Evolutionary conservation across 208 protist genomes (phyloP).

Genomic region (Wallacemonas collosoma): DNA sequence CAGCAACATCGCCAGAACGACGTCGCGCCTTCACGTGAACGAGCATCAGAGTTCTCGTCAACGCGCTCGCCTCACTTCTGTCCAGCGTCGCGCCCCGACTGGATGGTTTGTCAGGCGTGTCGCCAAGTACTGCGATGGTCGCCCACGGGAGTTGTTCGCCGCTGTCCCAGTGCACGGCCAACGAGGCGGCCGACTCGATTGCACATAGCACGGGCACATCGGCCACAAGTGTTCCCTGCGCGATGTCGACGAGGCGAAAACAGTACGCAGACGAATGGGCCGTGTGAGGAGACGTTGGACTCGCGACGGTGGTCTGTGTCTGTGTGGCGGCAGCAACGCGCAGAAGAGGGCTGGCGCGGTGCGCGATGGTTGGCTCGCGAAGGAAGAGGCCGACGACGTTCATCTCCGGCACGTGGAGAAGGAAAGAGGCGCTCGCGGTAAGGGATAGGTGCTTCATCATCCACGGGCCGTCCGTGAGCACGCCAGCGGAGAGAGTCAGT

Average conservation of each 20-base stretch:
- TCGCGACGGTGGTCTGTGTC: neutral
- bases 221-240: neutral
- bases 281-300: neutral
- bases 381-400: slow-evolving; percentile 2
- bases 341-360: neutral
- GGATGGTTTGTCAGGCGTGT: neutral
- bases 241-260: slow-evolving; percentile 3
- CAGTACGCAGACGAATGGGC: no score
- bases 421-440: neutral
- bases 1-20: neutral
- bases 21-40: neutral
- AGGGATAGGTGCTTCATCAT: slow-evolving; percentile 6
- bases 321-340: neutral
- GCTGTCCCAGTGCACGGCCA: neutral
- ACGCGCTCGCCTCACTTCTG: neutral
- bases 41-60: neutral
- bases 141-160: neutral
- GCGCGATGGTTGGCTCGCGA: neutral
- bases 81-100: no score
- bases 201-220: neutral
- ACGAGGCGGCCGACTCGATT: slow-evolving; percentile 2
- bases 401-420: neutral
- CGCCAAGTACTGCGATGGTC: neutral
- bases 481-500: neutral
- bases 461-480: slow-evolving; percentile 8